Conservation (phyloP, 139 green algal genomes). For the Auxenochlorella protothecoides region DNA sequence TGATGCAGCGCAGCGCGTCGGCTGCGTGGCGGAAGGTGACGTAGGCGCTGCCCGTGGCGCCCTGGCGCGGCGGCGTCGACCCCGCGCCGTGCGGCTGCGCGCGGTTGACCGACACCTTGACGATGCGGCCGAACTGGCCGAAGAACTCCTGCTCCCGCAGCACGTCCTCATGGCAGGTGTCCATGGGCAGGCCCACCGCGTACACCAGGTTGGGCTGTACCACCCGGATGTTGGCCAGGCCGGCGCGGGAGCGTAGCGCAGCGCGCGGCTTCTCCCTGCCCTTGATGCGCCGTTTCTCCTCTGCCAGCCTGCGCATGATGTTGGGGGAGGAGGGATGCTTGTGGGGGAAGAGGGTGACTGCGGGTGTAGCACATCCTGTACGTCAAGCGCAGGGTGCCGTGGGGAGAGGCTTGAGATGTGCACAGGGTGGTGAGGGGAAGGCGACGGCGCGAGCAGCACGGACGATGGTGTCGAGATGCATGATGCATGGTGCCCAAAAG, state of each 20-base stretch:
- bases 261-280: constrained; percentile 16
- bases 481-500: no score
- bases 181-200: constrained; percentile 66
- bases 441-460: no score
- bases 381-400: no score
- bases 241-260: neutral
- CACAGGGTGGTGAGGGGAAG: no score
- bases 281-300: constrained; percentile 26
- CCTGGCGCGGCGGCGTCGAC: constrained; percentile 25
- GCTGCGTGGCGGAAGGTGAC: constrained; percentile 59
- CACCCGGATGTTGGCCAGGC: constrained; percentile 69
- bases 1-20: constrained; percentile 78
- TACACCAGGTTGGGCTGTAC: constrained; percentile 91
- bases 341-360: no score
- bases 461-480: no score
- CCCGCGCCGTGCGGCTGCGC: constrained; percentile 19
- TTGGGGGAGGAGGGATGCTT: no score
- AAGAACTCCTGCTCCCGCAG: constrained; percentile 58
- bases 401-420: no score
- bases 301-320: constrained; percentile 22
- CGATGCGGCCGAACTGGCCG: constrained; percentile 63
- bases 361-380: no score
- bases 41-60: constrained; percentile 68
- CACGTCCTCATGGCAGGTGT: constrained; percentile 72
- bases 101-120: constrained; percentile 65